A percentile compares a stretch with the other conserved stretches of the same genome.
These are phyloP conservation scores for Incumbomyces delicatus DNA, from an alignment of 2,329 filamentous ascomycete species.

Conservation along the genomic window DNA sequence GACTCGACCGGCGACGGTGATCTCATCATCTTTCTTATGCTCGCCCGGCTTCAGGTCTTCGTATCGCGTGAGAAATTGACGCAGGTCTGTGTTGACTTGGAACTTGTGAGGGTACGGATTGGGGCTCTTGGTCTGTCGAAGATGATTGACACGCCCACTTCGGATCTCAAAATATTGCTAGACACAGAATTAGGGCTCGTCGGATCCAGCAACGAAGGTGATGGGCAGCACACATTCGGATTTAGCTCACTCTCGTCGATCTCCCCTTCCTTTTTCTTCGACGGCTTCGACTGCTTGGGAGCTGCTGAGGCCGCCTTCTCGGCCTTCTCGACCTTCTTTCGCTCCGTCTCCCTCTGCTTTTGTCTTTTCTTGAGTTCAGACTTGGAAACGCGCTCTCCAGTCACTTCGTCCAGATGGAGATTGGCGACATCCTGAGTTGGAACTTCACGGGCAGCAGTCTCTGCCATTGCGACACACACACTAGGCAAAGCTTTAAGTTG, in stretches of 20 bases:
- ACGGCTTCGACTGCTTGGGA: slow-evolving; percentile 46
- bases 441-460: slow-evolving; percentile 22
- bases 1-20: slow-evolving; percentile 75
- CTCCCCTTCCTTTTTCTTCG: slow-evolving; percentile 40
- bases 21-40: slow-evolving; percentile 60
- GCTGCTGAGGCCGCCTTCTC: slow-evolving; percentile 51
- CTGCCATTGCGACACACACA: not conserved
- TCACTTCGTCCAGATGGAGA: slow-evolving; percentile 82
- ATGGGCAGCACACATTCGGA: slow-evolving; percentile 50
- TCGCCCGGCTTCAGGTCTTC: slow-evolving; percentile 77
- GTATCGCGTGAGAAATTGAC: slow-evolving; percentile 69
- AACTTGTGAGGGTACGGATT: slow-evolving; percentile 94
- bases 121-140: slow-evolving; percentile 61
- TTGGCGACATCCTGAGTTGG: slow-evolving; percentile 44
- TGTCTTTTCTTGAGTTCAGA: slow-evolving; percentile 87
- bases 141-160: slow-evolving; percentile 67
- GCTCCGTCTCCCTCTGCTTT: slow-evolving; percentile 80
- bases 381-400: slow-evolving; percentile 79
- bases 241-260: slow-evolving; percentile 63
- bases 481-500: not conserved
- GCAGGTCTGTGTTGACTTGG: slow-evolving; percentile 71
- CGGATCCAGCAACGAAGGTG: slow-evolving; percentile 11
- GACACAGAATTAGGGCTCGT: slow-evolving; percentile 8
- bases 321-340: slow-evolving; percentile 73
- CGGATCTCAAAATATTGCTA: slow-evolving; percentile 96